These are phyloP conservation scores for Pseudocercospora macadamiae DNA, from an alignment of 2,329 filamentous ascomycete genomes.

Conservation along the genomic window DNA sequence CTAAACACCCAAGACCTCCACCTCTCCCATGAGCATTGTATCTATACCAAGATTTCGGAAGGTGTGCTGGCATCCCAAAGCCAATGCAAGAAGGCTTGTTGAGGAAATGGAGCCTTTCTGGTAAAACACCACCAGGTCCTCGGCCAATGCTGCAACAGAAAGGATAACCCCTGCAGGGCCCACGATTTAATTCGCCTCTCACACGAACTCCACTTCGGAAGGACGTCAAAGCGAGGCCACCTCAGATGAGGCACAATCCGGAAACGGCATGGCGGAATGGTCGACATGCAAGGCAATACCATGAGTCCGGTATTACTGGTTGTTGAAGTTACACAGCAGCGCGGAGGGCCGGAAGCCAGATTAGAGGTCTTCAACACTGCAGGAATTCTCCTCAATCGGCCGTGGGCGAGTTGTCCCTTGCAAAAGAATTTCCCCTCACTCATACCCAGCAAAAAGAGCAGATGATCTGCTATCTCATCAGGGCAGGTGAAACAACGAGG, in stretches of 20 bases:
- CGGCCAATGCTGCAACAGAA: neutral
- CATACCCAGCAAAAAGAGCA: neutral
- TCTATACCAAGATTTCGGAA: neutral
- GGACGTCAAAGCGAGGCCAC: neutral
- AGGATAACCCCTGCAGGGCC: neutral
- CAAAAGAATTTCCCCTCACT: neutral
- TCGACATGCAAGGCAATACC: conserved; percentile 5
- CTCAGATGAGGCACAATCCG: neutral
- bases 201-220: neutral
- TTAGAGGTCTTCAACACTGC: neutral
- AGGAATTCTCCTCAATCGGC: neutral
- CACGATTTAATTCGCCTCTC: neutral
- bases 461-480: neutral
- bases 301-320: neutral
- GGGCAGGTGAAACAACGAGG: conserved; percentile 5
- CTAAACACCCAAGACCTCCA: neutral
- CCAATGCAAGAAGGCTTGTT: neutral
- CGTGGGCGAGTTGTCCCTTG: neutral
- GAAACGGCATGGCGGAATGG: neutral
- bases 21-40: neutral
- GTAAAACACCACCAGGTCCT: neutral
- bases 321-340: conserved; percentile 3
- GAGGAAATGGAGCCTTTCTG: neutral
- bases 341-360: conserved; percentile 3
- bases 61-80: neutral